Percentiles rank a stretch among this genome's conserved stretches.
phyloP scores from a whole-genome alignment of 192 early-diverging fungal genomes.

The Coemansia sp. region DNA sequence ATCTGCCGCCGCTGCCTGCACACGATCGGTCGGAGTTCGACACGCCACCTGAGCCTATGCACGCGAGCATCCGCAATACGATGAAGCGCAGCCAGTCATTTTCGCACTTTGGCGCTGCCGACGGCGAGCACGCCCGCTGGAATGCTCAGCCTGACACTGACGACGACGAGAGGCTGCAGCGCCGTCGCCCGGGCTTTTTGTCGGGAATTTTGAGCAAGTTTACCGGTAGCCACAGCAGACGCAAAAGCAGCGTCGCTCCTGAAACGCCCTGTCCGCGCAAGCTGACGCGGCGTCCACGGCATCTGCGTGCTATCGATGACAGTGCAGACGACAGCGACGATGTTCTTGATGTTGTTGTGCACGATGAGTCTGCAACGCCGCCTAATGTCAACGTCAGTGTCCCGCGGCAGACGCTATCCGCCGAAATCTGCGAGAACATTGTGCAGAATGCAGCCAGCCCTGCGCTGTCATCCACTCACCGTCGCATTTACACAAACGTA shows the following conservation, averaged over 20 bases:
- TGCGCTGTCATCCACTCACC: conserved; percentile 30
- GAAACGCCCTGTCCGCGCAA: conserved; percentile 1
- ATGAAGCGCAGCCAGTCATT: conserved; percentile 39
- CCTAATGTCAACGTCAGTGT: conserved; percentile 20
- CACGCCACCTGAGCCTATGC: background rate
- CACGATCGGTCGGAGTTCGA: background rate
- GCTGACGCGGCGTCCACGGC: conserved; percentile 26
- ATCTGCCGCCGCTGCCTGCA: conserved; percentile 24
- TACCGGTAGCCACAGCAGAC: conserved; percentile 13
- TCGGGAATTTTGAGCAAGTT: conserved; percentile 27
- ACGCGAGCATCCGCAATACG: conserved; percentile 4
- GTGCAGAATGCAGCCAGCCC: conserved; percentile 15
- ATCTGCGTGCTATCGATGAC: conserved; percentile 5
- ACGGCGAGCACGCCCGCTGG: background rate
- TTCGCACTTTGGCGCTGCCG: conserved; percentile 20
- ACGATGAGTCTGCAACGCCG: conserved; percentile 6
- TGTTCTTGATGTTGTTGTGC: background rate
- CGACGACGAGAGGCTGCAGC: background rate
- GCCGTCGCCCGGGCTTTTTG: conserved; percentile 22
- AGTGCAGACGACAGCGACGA: conserved; percentile 8
- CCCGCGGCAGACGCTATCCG: conserved; percentile 24
- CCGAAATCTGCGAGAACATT: conserved; percentile 30
- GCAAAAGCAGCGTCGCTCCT: conserved; percentile 15
- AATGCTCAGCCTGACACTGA: background rate
- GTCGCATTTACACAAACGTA: conserved; percentile 40